These are phyloP conservation scores for Massariosphaeria phaeospora DNA, from an alignment of 495 filamentous ascomycete species.

Conservation along the genomic window DNA sequence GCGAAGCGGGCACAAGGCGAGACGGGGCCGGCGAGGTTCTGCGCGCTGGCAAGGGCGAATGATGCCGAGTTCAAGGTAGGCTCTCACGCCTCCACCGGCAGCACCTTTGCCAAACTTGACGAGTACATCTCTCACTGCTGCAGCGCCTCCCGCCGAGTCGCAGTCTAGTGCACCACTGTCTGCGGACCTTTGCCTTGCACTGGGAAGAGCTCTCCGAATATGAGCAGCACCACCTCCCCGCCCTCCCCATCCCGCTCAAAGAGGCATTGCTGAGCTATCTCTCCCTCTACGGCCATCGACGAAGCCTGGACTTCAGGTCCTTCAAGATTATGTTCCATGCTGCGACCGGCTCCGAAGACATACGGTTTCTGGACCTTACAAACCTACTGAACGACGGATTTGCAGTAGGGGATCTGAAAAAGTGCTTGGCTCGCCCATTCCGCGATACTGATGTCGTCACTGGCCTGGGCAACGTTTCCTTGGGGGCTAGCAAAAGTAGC, in stretches of 20 bases:
- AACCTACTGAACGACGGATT: slow-evolving; percentile 56
- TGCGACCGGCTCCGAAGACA: slow-evolving; percentile 46
- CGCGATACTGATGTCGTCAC: not conserved
- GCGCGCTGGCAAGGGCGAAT: slow-evolving; percentile 6
- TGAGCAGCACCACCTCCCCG: slow-evolving; percentile 60
- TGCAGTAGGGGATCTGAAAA: slow-evolving; percentile 54
- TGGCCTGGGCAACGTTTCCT: slow-evolving; percentile 1
- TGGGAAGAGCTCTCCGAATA: slow-evolving; percentile 66
- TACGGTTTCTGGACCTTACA: slow-evolving; percentile 61
- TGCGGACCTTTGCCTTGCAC: slow-evolving; percentile 59
- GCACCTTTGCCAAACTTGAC: slow-evolving; percentile 40
- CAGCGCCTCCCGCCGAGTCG: slow-evolving; percentile 30
- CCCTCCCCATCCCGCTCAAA: slow-evolving; percentile 59
- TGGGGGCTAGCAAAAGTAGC: not conserved
- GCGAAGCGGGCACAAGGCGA: slow-evolving; percentile 10
- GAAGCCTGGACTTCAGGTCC: slow-evolving; percentile 45
- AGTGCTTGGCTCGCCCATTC: slow-evolving; percentile 44
- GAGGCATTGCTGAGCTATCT: slow-evolving; percentile 60
- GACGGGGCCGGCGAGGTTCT: not conserved
- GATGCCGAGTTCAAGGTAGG: slow-evolving; percentile 17
- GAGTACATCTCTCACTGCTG: slow-evolving; percentile 15
- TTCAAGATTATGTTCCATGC: slow-evolving; percentile 38
- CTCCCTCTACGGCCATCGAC: slow-evolving; percentile 47
- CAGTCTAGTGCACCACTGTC: slow-evolving; percentile 53
- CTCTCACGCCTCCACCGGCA: slow-evolving; percentile 39